These are phyloP conservation scores for Chaetomiaceae sp. DNA, from an alignment of 2,329 filamentous ascomycete genomes.

Conservation along the genomic window DNA sequence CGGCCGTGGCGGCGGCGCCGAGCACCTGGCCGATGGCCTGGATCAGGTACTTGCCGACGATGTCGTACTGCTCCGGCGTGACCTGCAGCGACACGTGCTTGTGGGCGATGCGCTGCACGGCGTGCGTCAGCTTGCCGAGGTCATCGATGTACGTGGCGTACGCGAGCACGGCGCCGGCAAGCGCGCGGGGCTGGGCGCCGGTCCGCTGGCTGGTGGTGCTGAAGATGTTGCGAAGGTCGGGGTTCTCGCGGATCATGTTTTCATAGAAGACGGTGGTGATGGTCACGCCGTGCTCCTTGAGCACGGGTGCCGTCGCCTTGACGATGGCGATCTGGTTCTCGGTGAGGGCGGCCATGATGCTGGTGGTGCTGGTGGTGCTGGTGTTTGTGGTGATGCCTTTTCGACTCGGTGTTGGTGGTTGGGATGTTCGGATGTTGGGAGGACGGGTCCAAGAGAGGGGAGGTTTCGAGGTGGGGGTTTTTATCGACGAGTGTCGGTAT, in stretches of 20 bases:
- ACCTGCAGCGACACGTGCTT: conserved; percentile 70
- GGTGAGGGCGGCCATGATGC: conserved; percentile 43
- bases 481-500: conserved; percentile 3
- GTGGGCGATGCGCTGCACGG: conserved; percentile 56
- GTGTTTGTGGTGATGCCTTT: neutral
- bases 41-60: conserved; percentile 66
- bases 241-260: conserved; percentile 60
- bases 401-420: neutral
- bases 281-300: conserved; percentile 60
- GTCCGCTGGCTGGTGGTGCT: conserved; percentile 61
- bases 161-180: conserved; percentile 60
- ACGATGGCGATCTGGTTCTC: conserved; percentile 63
- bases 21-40: conserved; percentile 63
- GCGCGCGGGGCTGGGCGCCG: conserved; percentile 55
- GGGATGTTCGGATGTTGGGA: too few relatives aligned
- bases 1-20: conserved; percentile 59
- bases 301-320: conserved; percentile 70
- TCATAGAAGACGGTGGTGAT: conserved; percentile 69
- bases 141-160: conserved; percentile 68
- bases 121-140: conserved; percentile 48
- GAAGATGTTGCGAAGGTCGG: conserved; percentile 64
- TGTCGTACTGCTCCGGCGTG: conserved; percentile 61
- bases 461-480: neutral
- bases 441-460: neutral
- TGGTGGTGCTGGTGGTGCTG: neutral